A percentile compares a stretch with the other conserved stretches of the same genome.
These are phyloP conservation scores for Diplogelasinospora grovesii DNA, from an alignment of 495 filamentous ascomycete genomes.

Conservation along the genomic window DNA sequence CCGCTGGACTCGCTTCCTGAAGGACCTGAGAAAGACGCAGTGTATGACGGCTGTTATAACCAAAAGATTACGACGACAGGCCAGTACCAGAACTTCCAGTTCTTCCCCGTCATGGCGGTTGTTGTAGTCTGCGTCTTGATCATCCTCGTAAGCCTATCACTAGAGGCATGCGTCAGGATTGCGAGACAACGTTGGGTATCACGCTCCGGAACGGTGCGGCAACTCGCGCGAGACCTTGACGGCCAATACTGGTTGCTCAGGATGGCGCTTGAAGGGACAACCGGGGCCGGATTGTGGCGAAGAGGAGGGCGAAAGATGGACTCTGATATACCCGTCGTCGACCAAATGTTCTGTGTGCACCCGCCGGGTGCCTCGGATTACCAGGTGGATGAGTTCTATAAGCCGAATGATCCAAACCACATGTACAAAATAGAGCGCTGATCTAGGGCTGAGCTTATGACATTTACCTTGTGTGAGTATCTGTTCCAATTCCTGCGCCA, in stretches of 20 bases:
- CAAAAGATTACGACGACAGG: slow-evolving; percentile 5
- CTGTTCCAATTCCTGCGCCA: too few relatives aligned
- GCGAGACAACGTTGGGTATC: slow-evolving; percentile 1
- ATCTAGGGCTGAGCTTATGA: too few relatives aligned
- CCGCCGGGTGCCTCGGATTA: too few relatives aligned
- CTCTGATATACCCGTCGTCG: slow-evolving; percentile 3
- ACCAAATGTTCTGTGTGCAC: too few relatives aligned
- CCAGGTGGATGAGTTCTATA: too few relatives aligned
- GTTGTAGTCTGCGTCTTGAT: neutral
- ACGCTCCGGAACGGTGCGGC: neutral
- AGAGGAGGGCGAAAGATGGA: neutral
- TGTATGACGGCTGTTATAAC: neutral
- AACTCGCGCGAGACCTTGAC: slow-evolving; percentile 5
- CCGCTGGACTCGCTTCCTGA: neutral
- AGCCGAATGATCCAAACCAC: too few relatives aligned
- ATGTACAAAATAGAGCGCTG: too few relatives aligned
- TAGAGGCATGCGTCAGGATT: neutral
- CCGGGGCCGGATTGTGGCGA: slow-evolving; percentile 5
- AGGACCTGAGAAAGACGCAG: neutral
- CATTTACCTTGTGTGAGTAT: too few relatives aligned
- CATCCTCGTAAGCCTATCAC: neutral
- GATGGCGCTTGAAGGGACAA: slow-evolving; percentile 1
- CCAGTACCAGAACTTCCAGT: slow-evolving; percentile 5
- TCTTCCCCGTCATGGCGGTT: slow-evolving; percentile 4
- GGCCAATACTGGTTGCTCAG: slow-evolving; percentile 5